These are phyloP conservation scores for Trichoderma guizhouense DNA, from an alignment of 2,329 filamentous ascomycete genomes.

Conservation along the genomic window DNA sequence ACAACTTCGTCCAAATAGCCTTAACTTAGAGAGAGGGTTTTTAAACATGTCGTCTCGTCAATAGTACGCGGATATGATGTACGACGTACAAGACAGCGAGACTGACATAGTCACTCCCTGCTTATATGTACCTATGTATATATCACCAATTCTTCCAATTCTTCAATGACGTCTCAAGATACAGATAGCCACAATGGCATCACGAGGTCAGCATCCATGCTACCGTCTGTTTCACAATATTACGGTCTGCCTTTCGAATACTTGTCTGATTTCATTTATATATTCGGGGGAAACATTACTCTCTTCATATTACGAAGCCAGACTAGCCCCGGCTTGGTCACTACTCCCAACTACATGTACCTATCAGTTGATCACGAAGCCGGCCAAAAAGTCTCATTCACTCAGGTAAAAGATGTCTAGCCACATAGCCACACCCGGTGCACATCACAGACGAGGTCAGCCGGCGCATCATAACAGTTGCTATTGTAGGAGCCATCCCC, in stretches of 20 bases:
- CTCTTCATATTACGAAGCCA: background rate
- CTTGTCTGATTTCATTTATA: background rate
- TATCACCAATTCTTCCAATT: too few species aligned
- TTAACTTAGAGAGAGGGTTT: too few species aligned
- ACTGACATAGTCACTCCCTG: too few species aligned
- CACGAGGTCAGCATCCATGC: too few species aligned
- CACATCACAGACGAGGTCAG: background rate
- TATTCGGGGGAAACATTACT: background rate
- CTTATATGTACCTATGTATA: too few species aligned
- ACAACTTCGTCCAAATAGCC: too few species aligned
- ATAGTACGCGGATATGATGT: too few species aligned
- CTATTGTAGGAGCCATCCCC: background rate
- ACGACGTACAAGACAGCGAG: too few species aligned
- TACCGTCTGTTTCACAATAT: too few species aligned
- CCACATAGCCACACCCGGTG: background rate
- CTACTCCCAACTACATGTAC: background rate
- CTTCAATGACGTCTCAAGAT: too few species aligned
- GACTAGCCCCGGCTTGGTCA: background rate
- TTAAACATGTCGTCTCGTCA: too few species aligned
- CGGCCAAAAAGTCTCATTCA: background rate
- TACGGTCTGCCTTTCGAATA: background rate
- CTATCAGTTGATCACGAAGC: background rate
- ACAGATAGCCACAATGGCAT: too few species aligned
- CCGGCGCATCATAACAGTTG: background rate
- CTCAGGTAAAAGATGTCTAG: background rate